Percentiles rank a stretch among this genome's conserved stretches.
phyloP scores from a whole-genome alignment of 192 early-diverging fungal genomes.

The Gryganskiella cystojenkinii region DNA sequence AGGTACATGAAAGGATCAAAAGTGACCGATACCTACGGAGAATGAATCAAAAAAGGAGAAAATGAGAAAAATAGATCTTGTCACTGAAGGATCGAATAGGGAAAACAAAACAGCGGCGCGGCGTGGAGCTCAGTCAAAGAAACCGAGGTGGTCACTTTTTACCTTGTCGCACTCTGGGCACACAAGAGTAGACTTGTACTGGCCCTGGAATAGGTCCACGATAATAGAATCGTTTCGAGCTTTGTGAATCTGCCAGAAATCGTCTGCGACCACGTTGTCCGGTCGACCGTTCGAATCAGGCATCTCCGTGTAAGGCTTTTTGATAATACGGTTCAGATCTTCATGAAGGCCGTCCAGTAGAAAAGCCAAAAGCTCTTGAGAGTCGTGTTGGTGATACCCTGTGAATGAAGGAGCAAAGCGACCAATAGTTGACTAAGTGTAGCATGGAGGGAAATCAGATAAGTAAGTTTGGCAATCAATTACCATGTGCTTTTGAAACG shows the following conservation, averaged over 20 bases:
- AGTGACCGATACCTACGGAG: constrained; percentile 78
- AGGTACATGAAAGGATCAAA: constrained; percentile 95
- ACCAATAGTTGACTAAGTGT: constrained; percentile 62
- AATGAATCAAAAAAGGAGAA: constrained; percentile 70
- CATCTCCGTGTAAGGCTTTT: constrained; percentile 55
- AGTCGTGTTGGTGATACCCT: constrained; percentile 95
- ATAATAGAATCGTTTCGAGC: constrained; percentile 84
- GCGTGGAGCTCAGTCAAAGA: too few species aligned
- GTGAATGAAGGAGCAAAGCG: constrained; percentile 79
- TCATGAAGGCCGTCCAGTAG: constrained; percentile 93
- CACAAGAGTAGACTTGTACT: constrained; percentile 70
- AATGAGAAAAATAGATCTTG: neutral
- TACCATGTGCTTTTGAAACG: too few species aligned
- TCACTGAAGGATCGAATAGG: neutral
- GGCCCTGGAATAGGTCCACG: constrained; percentile 94
- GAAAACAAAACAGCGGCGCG: neutral
- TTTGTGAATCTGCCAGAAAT: constrained; percentile 71
- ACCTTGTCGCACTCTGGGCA: constrained; percentile 78
- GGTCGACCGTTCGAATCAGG: constrained; percentile 50
- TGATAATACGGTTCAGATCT: constrained; percentile 80
- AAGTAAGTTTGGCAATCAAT: too few species aligned
- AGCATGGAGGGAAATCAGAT: neutral
- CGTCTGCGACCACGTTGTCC: constrained; percentile 60
- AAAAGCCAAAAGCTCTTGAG: constrained; percentile 93
- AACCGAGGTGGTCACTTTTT: constrained; percentile 40